A percentile compares a stretch with the other conserved stretches of the same genome.
Evolutionary conservation across 805 yeast species (phyloP).

Genomic region (Starmera dryadoides): DNA sequence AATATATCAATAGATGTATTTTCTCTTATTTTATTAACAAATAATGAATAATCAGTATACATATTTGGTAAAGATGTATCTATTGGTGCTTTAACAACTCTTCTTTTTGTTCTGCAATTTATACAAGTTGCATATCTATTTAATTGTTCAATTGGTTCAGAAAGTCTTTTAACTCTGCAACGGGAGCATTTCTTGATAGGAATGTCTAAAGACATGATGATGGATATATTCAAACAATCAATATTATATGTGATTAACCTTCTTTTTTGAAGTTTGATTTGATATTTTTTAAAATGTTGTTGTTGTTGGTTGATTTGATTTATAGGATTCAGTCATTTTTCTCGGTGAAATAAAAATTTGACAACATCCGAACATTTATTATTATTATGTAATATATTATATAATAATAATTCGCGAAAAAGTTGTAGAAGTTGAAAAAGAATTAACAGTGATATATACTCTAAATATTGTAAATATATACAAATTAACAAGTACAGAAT

Average conservation of each 20-base stretch:
- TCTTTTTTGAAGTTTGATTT: no score
- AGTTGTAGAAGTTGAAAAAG: no score
- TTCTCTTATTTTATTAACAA: constrained; percentile 24
- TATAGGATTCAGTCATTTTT: constrained; percentile 1
- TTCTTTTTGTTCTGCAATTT: constrained; percentile 32
- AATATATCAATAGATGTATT: constrained; percentile 28
- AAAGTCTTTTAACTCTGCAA: constrained; percentile 31
- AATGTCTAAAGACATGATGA: not conserved
- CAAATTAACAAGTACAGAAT: no score
- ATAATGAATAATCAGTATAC: constrained; percentile 25
- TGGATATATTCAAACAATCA: no score
- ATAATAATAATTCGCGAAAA: no score
- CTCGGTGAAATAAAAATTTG: not conserved
- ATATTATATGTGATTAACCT: no score
- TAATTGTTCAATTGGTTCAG: constrained; percentile 25
- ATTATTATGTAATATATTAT: no score
- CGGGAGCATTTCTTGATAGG: constrained; percentile 31
- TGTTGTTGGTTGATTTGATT: constrained; percentile 1
- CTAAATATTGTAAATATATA: no score
- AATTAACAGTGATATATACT: no score
- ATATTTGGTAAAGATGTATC: constrained; percentile 18
- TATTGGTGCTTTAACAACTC: constrained; percentile 19
- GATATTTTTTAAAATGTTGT: constrained; percentile 2
- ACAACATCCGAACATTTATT: not conserved
- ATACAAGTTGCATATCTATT: constrained; percentile 35